phyloP scores from a whole-genome alignment of 192 early-diverging fungal genomes.

The Coemansia sp. region DNA sequence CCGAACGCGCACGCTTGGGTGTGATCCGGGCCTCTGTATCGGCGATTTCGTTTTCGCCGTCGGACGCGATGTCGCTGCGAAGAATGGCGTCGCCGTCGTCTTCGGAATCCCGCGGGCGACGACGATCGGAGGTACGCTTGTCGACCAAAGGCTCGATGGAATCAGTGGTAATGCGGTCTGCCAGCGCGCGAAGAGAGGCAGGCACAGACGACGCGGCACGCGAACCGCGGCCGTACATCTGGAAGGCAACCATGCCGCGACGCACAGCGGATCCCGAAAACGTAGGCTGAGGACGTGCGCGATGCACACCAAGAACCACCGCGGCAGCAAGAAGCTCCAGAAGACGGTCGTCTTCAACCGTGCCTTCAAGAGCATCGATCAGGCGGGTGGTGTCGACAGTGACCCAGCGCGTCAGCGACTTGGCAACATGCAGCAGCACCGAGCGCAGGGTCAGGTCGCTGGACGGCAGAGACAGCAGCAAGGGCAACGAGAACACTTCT shows the following conservation, averaged over 20 bases:
- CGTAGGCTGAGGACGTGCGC: slow-evolving; percentile 14
- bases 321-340: slow-evolving; percentile 38
- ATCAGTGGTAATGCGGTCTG: slow-evolving; percentile 35
- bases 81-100: neutral
- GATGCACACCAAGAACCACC: slow-evolving; percentile 30
- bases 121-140: too few species aligned
- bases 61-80: slow-evolving; percentile 6
- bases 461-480: slow-evolving; percentile 31
- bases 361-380: slow-evolving; percentile 18
- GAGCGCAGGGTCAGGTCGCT: slow-evolving; percentile 27
- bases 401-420: slow-evolving; percentile 35
- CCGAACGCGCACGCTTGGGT: slow-evolving; percentile 43
- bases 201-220: slow-evolving; percentile 9
- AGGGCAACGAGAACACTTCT: slow-evolving; percentile 36
- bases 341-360: slow-evolving; percentile 13
- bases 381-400: slow-evolving; percentile 33
- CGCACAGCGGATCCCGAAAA: neutral
- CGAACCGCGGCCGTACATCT: neutral
- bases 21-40: slow-evolving; percentile 11
- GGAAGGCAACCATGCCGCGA: neutral
- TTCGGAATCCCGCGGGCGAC: too few species aligned
- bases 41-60: slow-evolving; percentile 12
- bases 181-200: slow-evolving; percentile 37
- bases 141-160: slow-evolving; percentile 30
- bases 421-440: slow-evolving; percentile 33